Evolutionary conservation across 208 protist genomes (phyloP), one percentile per base, ranked within the genome.

Genomic region (Lotmaria passim): DNA sequence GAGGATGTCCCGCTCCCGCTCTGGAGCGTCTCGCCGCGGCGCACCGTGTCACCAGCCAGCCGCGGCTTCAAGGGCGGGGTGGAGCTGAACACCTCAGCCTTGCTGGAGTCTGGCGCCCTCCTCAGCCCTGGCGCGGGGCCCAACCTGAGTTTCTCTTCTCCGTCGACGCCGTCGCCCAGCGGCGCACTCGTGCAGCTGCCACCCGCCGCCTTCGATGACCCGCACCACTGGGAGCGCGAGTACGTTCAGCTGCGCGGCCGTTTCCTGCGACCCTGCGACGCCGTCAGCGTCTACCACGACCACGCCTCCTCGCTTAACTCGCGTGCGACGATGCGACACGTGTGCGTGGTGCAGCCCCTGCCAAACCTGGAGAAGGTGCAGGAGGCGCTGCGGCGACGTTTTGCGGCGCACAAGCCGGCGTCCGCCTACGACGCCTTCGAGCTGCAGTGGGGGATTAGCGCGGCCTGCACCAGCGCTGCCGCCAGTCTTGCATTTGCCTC

Each of bases 341-440:
- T 79, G 48, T 91, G 88, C 71, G 80, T 73, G 50, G 91, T 94
- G 47, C 79, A 79, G 21, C 67, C 79, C 15, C 62, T 96, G 50
- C 91, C 91, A 3, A 46, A 73, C 17, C 69, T 96, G 7, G 75
- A 73, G 33, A 79, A 71, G n/a, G 69, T 94, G 17, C 86, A 94
- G 75, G 63, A 76, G 58, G 59, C 56, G 24, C 65, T 73, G 33
- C 72, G 64, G 8, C 43, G 36, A 1, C 73, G 51, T 15, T 78
- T 65, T 34, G 57, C 58, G 11, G 59, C 78, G 55, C 77, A 67
- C 55, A 71, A 77, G 44, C 62, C 69, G 1, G 36, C 31, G 30
- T 58, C 24, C 34, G 36, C 63, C 48, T 80, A 74, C 50, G 71
- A 77, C 24, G 56, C 53, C 36, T 70, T 46, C 30, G 71, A 77